Evolutionary conservation across 139 green algal genomes (phyloP), one percentile per base, ranked within the genome.

Genomic region (Chlamydomonas sp.): DNA sequence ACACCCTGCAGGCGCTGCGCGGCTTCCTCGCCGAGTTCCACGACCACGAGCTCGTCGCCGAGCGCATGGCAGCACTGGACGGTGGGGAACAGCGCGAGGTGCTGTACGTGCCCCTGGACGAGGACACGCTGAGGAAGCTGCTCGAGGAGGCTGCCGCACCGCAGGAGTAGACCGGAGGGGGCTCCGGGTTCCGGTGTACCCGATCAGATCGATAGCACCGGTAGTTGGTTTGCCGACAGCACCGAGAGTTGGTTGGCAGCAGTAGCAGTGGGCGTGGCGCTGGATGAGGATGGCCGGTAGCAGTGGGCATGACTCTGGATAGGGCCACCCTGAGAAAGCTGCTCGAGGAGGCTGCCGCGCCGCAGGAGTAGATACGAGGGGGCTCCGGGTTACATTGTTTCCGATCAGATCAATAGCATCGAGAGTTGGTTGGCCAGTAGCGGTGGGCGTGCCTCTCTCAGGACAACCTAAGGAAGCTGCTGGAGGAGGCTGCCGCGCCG

Each of bases 21-120:
- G 66, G 70, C 0, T 83, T 92, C 72, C 81, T 97, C 5, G 85
- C 79, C 6, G 93, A 98, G 85, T 97, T 97, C 75, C 54, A 65
- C 33, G 90, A 96, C 67, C 89, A 96, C 65, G 71, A 92, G 65
- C 68, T 96, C 34, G 62, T 96, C 5, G 48, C 62, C 8, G 35
- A 69, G 62, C 62, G 62, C 35, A 54, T 69, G 62, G 35, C 62
- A 3, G 10, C 29, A 22, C 31, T 66, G 5, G 16, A 20, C 34
- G 10, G 26, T 22, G 35, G 62, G 5, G 62, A 69, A 36, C 10
- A 57, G 10, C 35, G 62, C 31, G 71, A 76, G 35, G 58, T 76
- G 16, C 39, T 76, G 49, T 76, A 72, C 26, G 37, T 71, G 22
- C 71, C 71, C 1, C 30, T 76, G 62, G 71, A 71, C 10, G 24